phyloP scores from a whole-genome alignment of 768 basidiomycete species.

The Kwoniella newhampshirensis region DNA sequence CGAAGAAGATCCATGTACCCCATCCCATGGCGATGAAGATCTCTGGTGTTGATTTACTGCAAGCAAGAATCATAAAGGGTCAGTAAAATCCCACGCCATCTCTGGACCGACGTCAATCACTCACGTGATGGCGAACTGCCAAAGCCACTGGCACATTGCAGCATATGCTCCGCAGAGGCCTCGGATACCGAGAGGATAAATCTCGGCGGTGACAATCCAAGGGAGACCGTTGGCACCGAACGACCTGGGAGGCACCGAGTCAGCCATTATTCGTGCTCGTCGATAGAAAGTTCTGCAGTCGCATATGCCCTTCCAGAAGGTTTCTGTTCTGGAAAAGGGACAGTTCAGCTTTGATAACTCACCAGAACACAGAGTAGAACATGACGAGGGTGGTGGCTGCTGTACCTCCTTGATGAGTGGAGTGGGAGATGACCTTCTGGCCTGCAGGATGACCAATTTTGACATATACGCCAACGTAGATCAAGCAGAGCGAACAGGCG shows the following conservation, averaged over 20 bases:
- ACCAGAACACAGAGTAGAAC: conserved; percentile 31
- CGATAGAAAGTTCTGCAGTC: too few relatives aligned
- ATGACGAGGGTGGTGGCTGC: conserved; percentile 44
- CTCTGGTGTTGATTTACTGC: conserved; percentile 49
- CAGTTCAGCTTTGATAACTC: not conserved
- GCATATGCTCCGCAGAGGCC: conserved; percentile 38
- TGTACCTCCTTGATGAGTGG: conserved; percentile 29
- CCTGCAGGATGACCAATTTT: conserved; percentile 53
- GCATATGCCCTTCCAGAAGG: too few relatives aligned
- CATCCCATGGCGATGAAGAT: conserved; percentile 46
- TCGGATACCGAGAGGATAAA: conserved; percentile 31
- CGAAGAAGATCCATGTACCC: conserved; percentile 50
- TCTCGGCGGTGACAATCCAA: conserved; percentile 57
- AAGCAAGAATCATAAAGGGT: too few relatives aligned
- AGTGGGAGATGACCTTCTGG: conserved; percentile 10
- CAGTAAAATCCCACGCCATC: too few relatives aligned
- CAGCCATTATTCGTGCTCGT: too few relatives aligned
- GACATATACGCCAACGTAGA: conserved; percentile 58
- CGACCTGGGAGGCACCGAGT: conserved; percentile 12
- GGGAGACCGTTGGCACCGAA: conserved; percentile 57
- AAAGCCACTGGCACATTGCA: conserved; percentile 32
- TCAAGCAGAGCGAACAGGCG: conserved; percentile 56
- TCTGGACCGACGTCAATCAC: too few relatives aligned
- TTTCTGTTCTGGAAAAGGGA: not conserved
- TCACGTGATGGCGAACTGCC: conserved; percentile 45